Evolutionary conservation across 148 eudicot species (phyloP), one percentile per base, ranked within the genome.

Genomic region (Cornus kousa): DNA sequence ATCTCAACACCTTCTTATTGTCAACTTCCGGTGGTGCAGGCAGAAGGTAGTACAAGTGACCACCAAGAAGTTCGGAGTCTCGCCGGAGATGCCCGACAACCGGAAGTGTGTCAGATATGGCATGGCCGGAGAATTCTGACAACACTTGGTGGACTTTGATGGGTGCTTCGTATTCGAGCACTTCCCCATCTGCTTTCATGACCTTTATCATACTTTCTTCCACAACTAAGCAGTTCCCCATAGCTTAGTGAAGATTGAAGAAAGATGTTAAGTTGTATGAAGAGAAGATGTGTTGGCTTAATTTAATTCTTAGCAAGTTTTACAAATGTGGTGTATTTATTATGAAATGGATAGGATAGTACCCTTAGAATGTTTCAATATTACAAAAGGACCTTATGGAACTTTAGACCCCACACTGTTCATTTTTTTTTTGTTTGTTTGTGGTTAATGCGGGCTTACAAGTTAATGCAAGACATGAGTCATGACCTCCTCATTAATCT

Each of bases 191-290:
- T 46, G 80, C 79, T 82, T 85, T 86, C 78, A 75, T 80, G 40
- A 87, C 80, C 72, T 62, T 83, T 17, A 86, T 77, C 19, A 39
- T 14, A 39, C 80, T 87, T 72, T 65, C 75, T 84, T 87, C 84
- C 67, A 75, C 35, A 84, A 64, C 80, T 70, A 92, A 82, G 85
- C 97, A 92, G 71, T 92, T 92, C 32, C 97, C 93, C 97, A 92
- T 89, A 76, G 13, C 28, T 74, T 39, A 23, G 64, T 65, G 71
- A 40, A 43, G 60, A 23, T 1, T 28, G 28, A 28, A 28, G 28
- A 28, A 28, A 28, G 28, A 28, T 28, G 28, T 28, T 1, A 28
- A 28, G 12, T 71, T 71, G 19, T 65, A 32, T 24, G 3, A n/a
- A 60, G n/a, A 60, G 5, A 20, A 16, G 20, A 16, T 17, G 14